Base-by-base conservation (phyloP, 352 stramenopile species). In the Pythium sukuiense region DNA sequence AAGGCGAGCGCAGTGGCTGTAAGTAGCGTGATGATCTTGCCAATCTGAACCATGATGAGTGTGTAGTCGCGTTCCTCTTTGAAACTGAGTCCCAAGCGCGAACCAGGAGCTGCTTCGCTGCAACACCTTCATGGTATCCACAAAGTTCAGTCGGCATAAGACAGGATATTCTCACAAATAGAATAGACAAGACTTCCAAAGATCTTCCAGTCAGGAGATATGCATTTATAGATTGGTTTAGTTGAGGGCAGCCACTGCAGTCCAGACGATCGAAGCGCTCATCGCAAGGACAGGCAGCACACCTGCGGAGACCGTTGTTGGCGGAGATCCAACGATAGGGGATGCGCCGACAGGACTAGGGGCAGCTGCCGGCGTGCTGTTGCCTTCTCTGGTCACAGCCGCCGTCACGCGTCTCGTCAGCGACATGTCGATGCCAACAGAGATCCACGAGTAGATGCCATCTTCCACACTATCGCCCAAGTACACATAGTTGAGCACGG, bases 371-470 rank as follows among this genome's bases (percentile, higher is more conserved):
- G 39, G 39, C 14, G 39, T 48, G 39, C 39, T 48, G 39, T 48
- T 24, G 39, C 39, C 39, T 24, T n/a, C 18, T 24, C 39, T 48
- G 3, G 67, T 76, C 27, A 71, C 69, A 1, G 70, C 71, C 14
- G 57, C 67, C 2, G 16, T 65, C 35, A 81, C 66, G 18, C 26
- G 70, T 59, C 70, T 62, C 2, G 59, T 20, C 0, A 32, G 30
- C 18, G 61, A 63, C 53, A 70, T 69, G 46, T 77, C 71, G 14
- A 77, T 61, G 14, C 71, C 71, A 27, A 72, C 52, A 2, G 72
- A 76, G 63, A 79, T 70, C 72, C 72, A 79, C 35, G 72, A 61
- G 58, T 76, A 52, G 5, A 76, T 58, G n/a, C 68, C 72, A 39
- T 79, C 68, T 16, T 60, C 50, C 32, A 79, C 55, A 18, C 37